Base-by-base conservation (phyloP, 2,329 filamentous ascomycete genomes). In the Talaromyces atroroseus region DNA sequence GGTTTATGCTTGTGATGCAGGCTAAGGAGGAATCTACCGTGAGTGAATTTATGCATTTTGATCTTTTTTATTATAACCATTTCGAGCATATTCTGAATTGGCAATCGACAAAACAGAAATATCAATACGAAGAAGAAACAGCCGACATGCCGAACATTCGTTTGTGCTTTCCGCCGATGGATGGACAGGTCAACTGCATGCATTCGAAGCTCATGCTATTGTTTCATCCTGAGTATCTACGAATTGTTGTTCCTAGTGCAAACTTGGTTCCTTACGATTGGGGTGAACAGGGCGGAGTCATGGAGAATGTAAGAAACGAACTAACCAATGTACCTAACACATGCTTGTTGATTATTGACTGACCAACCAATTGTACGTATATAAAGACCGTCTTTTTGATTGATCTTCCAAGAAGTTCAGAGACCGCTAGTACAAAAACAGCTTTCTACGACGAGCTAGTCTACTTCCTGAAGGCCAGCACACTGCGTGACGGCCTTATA, bases 201-300 rank as follows among this genome's bases (percentile, higher is more conserved):
- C 94, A 97, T 71, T 95, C 90, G 50, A 97, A 99, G 68, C 78
- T 97, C 45, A 92, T 95, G 81, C 74, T 97, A 1, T 79, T 97
- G n/a, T 92, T 91, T 64, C 89, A 90, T 63, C 74, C 81, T 0
- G 74, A 74, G 1, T 85, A 91, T 68, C 72, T 96, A 16, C 84
- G 94, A 6, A 79, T 99, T 46, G 92, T 88, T 1, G 78, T 97
- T 1, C 91, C 94, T 0, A 92, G 87, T 3, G 94, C 91, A 1
- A 99, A 99, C 65, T 76, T 96, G 49, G 85, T 88, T 12, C 79
- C 83, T 7, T 90, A 89, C 65, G 92, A 99, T 68, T 97, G 94
- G 92, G 92, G 92, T 10, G 90, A 95, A 69, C 81, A 79, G 1
- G 69, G 72, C 1, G 69, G 73, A 1, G 74, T 85, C 2, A 88